These are phyloP conservation scores for Cladosporium colombiae DNA, from an alignment of 2,329 filamentous ascomycete genomes.

Conservation along the genomic window DNA sequence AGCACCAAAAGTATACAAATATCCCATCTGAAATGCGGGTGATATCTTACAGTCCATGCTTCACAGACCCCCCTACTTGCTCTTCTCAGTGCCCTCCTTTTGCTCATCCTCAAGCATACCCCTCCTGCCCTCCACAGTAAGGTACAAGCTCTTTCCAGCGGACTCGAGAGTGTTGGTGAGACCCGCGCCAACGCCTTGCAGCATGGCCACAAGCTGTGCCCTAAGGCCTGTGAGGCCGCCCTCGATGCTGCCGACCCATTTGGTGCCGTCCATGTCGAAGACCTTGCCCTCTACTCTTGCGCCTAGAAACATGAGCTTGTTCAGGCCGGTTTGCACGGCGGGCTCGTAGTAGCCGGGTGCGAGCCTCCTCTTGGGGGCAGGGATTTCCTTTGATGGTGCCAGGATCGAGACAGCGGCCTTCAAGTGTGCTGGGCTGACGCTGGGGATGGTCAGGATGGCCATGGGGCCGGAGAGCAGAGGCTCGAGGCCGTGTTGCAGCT, in stretches of 20 bases:
- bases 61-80: slow-evolving; percentile 5
- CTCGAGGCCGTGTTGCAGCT: slow-evolving; percentile 62
- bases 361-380: slow-evolving; percentile 72
- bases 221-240: slow-evolving; percentile 80
- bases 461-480: slow-evolving; percentile 80
- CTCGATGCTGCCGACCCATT: slow-evolving; percentile 74
- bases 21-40: slow-evolving; percentile 4
- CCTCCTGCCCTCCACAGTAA: slow-evolving; percentile 81
- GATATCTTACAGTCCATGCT: slow-evolving; percentile 17
- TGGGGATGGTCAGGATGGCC: slow-evolving; percentile 76
- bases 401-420: slow-evolving; percentile 79
- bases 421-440: slow-evolving; percentile 80
- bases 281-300: slow-evolving; percentile 83
- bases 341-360: slow-evolving; percentile 81
- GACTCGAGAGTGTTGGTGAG: slow-evolving; percentile 79
- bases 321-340: slow-evolving; percentile 74
- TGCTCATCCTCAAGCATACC: slow-evolving; percentile 77
- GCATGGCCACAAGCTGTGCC: slow-evolving; percentile 75
- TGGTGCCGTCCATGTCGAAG: slow-evolving; percentile 72
- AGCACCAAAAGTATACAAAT: background rate
- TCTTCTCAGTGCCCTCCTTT: slow-evolving; percentile 19
- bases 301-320: slow-evolving; percentile 84
- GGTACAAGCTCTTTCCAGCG: slow-evolving; percentile 77
- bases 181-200: slow-evolving; percentile 77
- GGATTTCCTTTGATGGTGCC: slow-evolving; percentile 71